Base-by-base conservation (phyloP, 2,329 filamentous ascomycete species). In the Epichloe gansuensis region DNA sequence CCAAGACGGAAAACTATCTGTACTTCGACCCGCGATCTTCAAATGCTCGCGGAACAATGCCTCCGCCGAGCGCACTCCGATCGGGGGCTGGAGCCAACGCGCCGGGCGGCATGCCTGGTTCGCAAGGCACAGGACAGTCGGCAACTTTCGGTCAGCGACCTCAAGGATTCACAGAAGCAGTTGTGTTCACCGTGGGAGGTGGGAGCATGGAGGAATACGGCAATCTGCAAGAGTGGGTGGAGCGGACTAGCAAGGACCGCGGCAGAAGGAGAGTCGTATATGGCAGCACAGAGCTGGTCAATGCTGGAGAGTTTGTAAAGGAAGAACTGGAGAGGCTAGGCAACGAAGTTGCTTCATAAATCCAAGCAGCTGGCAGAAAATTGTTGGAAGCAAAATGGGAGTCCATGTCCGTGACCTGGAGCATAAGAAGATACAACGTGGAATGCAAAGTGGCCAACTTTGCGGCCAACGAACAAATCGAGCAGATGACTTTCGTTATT, bases 161-260 rank as follows among this genome's bases (percentile, higher is more conserved):
- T 51, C 90, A 95, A 63, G 89, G 88, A 0, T 96, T 91, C 68
- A 87, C 81, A 47, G 90, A 95, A 62, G 87, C 89, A 1, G 84
- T 95, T 51, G 88, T 95, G n/a, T 95, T 96, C 64, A 91, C 88
- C 0, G 89, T 94, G 3, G 93, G 93, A 4, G 93, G 94, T 46
- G 93, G 93, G 42, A 96, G 89, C 65, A 97, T 98, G 87, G 93
- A 98, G 60, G 93, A 98, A 67, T 98, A 97, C 65, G 91, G 90
- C 21, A 98, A 98, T 68, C 67, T 98, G 65, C 89, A 95, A 65
- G 93, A 97, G 64, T 98, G 93, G 93, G 89, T 91, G 5, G 82
- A 81, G 66, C 78, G 91, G 57, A 89, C 88, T 4, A 74, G 76
- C 47, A 81, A 81, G 13, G 78, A 80, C 51, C 77, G 81, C 8